Base-by-base conservation (phyloP, 2,329 filamentous ascomycete species). In the Elsinoe australis region DNA sequence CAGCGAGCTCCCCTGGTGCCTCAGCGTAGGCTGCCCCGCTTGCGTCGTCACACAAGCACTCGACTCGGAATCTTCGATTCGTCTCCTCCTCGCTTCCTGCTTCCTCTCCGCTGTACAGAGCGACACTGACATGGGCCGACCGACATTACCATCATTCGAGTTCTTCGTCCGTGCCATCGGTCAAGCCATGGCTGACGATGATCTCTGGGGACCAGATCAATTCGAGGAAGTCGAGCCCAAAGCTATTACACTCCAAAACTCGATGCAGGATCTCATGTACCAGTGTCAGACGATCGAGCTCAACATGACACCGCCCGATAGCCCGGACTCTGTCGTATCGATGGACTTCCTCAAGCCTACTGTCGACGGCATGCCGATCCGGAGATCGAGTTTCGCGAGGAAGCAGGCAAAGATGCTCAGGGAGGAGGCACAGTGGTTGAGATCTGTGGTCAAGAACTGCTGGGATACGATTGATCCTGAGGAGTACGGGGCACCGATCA, bases 1-100 rank as follows among this genome's bases (percentile, higher is more conserved):
- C 45, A 75, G 76, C 53, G 70, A 73, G 51, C 57, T 57, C 18
- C 72, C 78, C 52, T 80, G 75, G 75, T 77, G 74, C 55, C 64
- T 70, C 50, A 76, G 74, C 1, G 62, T 68, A 19, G 74, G 75
- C 19, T 80, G 77, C 59, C 75, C 76, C 24, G 70, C 67, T 4
- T 74, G 71, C 58, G 59, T 71, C 4, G 67, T 68, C 3, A 59
- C 64, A 2, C 62, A 67, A 24, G 67, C 67, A 0, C 57, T 73
- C 19, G 67, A 67, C 54, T 71, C 69, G 4, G 71, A 73, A 54
- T 70, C 67, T 38, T 67, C 70, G 22, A 65, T 74, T 47, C 64
- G 70, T 41, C 56, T 72, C 18, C 66, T 68, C 7, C 66, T 72
- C 50, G 67, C 70, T n/a, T 70, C 71, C 5, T 69, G 68, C 28